Evolutionary conservation across 345 rosid genomes (phyloP).

Genomic region (Hypericum perforatum): DNA sequence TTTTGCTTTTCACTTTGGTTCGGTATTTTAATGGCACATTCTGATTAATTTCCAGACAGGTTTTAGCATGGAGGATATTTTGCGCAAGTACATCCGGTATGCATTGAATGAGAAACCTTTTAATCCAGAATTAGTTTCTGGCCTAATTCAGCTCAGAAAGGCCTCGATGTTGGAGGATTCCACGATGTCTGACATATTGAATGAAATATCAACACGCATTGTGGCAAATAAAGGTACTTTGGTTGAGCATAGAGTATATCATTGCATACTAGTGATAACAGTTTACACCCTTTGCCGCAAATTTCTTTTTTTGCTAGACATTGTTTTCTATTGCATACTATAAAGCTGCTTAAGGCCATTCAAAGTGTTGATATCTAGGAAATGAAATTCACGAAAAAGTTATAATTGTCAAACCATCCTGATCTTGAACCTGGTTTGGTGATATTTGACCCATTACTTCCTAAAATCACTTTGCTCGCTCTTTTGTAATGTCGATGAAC

Average conservation of each 20-base stretch:
- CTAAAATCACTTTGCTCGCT: no score
- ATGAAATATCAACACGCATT: conserved; percentile 73
- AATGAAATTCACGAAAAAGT: no score
- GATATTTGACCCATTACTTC: no score
- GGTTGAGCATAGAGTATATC: not conserved
- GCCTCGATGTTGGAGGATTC: conserved; percentile 65
- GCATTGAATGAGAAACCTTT: conserved; percentile 89
- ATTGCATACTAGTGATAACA: no score
- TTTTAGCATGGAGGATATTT: conserved; percentile 73
- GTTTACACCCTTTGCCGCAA: no score
- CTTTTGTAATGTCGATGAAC: no score
- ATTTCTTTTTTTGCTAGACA: no score
- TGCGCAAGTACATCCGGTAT: conserved; percentile 81
- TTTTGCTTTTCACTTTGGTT: conserved; percentile 11
- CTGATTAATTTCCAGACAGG: conserved; percentile 69
- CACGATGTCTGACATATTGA: conserved; percentile 60
- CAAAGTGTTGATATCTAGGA: no score
- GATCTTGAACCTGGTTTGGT: no score
- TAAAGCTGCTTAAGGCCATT: no score
- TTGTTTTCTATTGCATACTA: no score
- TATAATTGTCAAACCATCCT: no score
- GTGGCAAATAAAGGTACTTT: conserved; percentile 74
- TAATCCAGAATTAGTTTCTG: conserved; percentile 55
- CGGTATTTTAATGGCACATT: conserved; percentile 23
- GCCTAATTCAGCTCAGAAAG: conserved; percentile 62